Evolutionary conservation across 768 basidiomycete species (phyloP).

Genomic region (Myochromella boudieri): DNA sequence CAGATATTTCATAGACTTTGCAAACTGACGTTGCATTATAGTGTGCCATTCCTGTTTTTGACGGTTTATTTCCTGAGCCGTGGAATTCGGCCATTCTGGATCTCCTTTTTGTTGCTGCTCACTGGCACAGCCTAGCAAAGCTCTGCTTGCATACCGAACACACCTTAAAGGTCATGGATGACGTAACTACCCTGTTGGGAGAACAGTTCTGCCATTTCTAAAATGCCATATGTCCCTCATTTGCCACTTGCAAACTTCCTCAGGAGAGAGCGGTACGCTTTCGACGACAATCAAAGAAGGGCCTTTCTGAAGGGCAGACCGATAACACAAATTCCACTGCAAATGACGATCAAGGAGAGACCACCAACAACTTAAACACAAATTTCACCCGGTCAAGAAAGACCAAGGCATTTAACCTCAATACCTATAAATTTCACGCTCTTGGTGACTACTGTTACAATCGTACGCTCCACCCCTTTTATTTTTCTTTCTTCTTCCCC

Average conservation of each 20-base stretch:
- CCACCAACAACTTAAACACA: too few relatives aligned
- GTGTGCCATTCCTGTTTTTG: constrained; percentile 30
- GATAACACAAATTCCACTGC: neutral
- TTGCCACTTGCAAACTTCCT: constrained; percentile 8
- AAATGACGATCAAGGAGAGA: neutral
- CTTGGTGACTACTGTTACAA: too few relatives aligned
- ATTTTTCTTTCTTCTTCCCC: too few relatives aligned
- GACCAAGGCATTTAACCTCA: too few relatives aligned
- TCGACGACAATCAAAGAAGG: neutral
- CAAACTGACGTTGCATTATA: constrained; percentile 7
- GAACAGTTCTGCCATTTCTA: constrained; percentile 1
- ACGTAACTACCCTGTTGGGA: neutral
- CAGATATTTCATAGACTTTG: too few relatives aligned
- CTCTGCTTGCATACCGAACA: constrained; percentile 8
- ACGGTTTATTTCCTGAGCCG: constrained; percentile 7
- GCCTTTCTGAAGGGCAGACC: neutral
- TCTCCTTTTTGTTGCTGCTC: constrained; percentile 5
- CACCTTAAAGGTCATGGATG: constrained; percentile 6
- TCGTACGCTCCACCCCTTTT: too few relatives aligned
- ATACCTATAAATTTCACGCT: too few relatives aligned
- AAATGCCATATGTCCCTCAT: constrained; percentile 1
- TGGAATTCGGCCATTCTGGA: constrained; percentile 5
- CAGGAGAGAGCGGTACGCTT: constrained; percentile 5
- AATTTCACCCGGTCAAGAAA: too few relatives aligned
- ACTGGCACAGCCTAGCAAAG: constrained; percentile 14